Percentiles rank a stretch among this genome's conserved stretches.
Evolutionary conservation across 768 basidiomycete species (phyloP).

Genomic region (Boletus rubescentipes): DNA sequence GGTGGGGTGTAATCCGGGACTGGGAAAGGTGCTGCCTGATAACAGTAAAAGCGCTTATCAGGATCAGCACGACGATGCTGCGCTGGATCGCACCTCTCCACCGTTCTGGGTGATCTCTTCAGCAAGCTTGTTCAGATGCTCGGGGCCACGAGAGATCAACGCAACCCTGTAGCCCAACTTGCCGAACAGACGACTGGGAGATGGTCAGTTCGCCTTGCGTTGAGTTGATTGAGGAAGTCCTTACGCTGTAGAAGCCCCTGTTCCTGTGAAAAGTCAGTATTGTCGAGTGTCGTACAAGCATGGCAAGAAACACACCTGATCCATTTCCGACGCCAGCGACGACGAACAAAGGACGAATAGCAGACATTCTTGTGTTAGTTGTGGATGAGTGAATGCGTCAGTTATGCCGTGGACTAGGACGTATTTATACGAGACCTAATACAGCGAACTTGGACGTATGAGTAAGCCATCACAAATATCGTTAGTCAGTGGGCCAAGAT

Average conservation of each 20-base stretch:
- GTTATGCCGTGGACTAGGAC: neutral
- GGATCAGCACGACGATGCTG: neutral
- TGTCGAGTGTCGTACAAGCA: neutral
- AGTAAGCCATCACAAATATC: slow-evolving; percentile 25
- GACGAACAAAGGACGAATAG: slow-evolving; percentile 51
- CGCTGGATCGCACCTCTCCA: slow-evolving; percentile 47
- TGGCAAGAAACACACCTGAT: slow-evolving; percentile 23
- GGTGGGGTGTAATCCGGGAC: slow-evolving; percentile 48
- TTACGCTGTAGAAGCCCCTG: slow-evolving; percentile 60
- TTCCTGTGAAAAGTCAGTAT: slow-evolving; percentile 36
- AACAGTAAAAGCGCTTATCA: neutral
- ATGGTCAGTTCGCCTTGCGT: neutral
- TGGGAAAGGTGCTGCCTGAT: slow-evolving; percentile 57
- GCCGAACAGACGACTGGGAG: slow-evolving; percentile 53
- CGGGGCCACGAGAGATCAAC: slow-evolving; percentile 57
- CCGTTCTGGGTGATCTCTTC: slow-evolving; percentile 54
- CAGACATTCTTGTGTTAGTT: slow-evolving; percentile 23
- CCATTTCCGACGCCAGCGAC: slow-evolving; percentile 55
- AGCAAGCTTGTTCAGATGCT: slow-evolving; percentile 51
- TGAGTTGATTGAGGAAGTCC: slow-evolving; percentile 13
- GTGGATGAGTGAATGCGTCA: neutral
- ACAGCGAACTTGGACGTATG: neutral
- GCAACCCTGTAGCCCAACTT: slow-evolving; percentile 67
- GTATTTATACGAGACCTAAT: slow-evolving; percentile 3
- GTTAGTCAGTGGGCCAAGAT: slow-evolving; percentile 10